phyloP scores from a whole-genome alignment of 352 stramenopile genomes.

The Phytopythium mirpurense region DNA sequence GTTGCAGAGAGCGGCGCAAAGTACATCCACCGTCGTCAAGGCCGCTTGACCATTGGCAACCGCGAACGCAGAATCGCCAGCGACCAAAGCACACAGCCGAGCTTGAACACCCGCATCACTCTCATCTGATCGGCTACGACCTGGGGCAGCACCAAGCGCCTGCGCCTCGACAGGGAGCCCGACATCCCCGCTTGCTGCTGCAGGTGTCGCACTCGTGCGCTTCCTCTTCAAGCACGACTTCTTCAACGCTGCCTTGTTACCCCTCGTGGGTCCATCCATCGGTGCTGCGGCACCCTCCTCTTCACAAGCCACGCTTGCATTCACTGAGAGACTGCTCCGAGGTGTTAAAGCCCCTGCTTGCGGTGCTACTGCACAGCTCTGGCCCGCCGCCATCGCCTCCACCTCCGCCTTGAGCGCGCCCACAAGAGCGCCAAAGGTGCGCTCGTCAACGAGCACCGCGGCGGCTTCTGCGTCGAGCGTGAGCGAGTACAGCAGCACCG shows the following conservation, averaged over 20 bases:
- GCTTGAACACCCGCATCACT: background rate
- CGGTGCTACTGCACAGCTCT: too few species aligned
- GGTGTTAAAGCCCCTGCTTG: too few species aligned
- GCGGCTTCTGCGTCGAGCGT: constrained; percentile 23
- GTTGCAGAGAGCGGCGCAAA: constrained; percentile 36
- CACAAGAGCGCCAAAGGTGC: constrained; percentile 30
- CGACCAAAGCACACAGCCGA: background rate
- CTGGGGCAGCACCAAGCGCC: background rate
- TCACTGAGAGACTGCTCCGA: background rate
- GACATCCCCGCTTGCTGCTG: background rate
- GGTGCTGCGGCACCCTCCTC: background rate
- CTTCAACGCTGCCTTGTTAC: constrained; percentile 8
- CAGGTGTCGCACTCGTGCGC: constrained; percentile 1
- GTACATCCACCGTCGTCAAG: constrained; percentile 20
- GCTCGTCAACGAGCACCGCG: constrained; percentile 22
- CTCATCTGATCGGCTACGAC: background rate
- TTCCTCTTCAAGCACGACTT: constrained; percentile 60
- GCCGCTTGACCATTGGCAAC: constrained; percentile 21
- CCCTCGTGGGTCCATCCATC: background rate
- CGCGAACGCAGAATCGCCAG: constrained; percentile 14
- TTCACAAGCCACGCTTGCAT: background rate
- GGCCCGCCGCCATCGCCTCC: background rate
- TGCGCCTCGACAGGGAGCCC: background rate
- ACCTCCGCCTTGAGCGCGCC: constrained; percentile 16
- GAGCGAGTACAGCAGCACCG: constrained; percentile 35